Percentiles rank a stretch among this genome's conserved stretches.
Evolutionary conservation across 2,329 filamentous ascomycete species (phyloP).

Genomic region (Thelonectria blattea): DNA sequence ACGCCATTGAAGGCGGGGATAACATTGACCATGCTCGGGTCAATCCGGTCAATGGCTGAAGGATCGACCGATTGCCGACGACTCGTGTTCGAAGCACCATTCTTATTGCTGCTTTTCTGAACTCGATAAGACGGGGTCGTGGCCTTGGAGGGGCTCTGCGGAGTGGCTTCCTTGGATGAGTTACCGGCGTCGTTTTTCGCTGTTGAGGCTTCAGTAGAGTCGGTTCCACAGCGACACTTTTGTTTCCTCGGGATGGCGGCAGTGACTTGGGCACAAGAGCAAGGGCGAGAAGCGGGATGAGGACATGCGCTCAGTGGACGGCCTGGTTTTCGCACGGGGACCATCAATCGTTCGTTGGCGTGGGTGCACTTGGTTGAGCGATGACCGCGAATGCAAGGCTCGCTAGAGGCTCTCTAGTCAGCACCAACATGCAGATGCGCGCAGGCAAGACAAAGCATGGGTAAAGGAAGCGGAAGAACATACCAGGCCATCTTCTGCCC

Average conservation of each 20-base stretch:
- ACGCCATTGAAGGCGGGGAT: constrained; percentile 43
- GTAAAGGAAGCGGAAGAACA: constrained; percentile 24
- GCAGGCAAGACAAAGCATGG: neutral
- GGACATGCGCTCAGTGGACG: constrained; percentile 73
- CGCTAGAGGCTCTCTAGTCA: constrained; percentile 51
- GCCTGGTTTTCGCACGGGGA: constrained; percentile 74
- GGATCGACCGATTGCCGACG: constrained; percentile 60
- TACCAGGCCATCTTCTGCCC: constrained; percentile 78
- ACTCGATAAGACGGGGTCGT: constrained; percentile 49
- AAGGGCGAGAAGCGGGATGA: constrained; percentile 66
- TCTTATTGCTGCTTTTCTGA: constrained; percentile 50
- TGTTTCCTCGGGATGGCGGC: constrained; percentile 66
- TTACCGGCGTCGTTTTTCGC: constrained; percentile 36
- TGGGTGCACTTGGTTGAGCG: constrained; percentile 78
- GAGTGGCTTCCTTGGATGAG: constrained; percentile 32
- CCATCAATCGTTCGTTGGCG: constrained; percentile 68
- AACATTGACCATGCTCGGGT: constrained; percentile 59
- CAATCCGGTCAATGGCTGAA: constrained; percentile 57
- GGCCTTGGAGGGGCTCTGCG: constrained; percentile 42
- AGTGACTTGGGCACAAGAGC: constrained; percentile 68
- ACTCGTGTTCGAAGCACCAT: constrained; percentile 29
- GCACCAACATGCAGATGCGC: constrained; percentile 7
- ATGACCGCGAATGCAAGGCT: constrained; percentile 77
- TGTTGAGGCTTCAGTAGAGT: constrained; percentile 33
- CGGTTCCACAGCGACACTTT: constrained; percentile 58